Base-by-base conservation (phyloP, 2,329 filamentous ascomycete genomes). In the Hymenoscyphus infarciens region DNA sequence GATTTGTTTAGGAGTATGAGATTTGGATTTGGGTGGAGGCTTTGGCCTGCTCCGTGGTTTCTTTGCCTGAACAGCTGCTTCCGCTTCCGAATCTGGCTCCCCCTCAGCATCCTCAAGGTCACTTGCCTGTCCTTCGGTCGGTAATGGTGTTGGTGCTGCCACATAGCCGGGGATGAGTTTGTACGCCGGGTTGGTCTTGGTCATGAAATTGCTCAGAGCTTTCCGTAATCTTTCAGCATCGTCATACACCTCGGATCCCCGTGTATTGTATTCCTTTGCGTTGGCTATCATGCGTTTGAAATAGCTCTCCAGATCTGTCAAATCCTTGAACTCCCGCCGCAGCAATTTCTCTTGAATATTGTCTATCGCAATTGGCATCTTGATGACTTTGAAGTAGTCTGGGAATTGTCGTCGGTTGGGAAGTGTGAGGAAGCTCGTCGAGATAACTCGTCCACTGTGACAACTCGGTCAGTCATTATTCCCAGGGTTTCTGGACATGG, bases 171-270 rank as follows among this genome's bases (percentile, higher is more conserved):
- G 81, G 80, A 67, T 84, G 22, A 62, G 78, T 66, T 86, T 84
- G 75, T 96, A 96, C 16, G 90, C 91, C 15, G 92, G 92, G 70
- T 97, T 96, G 69, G 88, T 83, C 74, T 90, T 90, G 61, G 87
- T 88, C 92, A 96, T 96, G 75, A 87, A 92, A 71, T 93, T 94
- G 74, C 90, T 93, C 49, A 94, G 82, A 2, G 91, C 88, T 77
- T 96, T 97, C 56, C 92, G 84, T 55, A 97, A 84, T 57, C 91
- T 86, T 76, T 97, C 92, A 8, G 92, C 91, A 77, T 97, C 92
- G 53, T 92, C 88, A 73, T 89, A 94, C 42, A 89, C 82, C 62
- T 86, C 78, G 0, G 90, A 91, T 53, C 83, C 83, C 69, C 88
- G 88, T 64, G 87, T 82, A 72, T 94, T 94, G 77, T 86, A 95